Percentiles rank a stretch among this genome's conserved stretches.
Conservation (phyloP, 495 filamentous ascomycete species). For the Penicillium verhagenii region DNA sequence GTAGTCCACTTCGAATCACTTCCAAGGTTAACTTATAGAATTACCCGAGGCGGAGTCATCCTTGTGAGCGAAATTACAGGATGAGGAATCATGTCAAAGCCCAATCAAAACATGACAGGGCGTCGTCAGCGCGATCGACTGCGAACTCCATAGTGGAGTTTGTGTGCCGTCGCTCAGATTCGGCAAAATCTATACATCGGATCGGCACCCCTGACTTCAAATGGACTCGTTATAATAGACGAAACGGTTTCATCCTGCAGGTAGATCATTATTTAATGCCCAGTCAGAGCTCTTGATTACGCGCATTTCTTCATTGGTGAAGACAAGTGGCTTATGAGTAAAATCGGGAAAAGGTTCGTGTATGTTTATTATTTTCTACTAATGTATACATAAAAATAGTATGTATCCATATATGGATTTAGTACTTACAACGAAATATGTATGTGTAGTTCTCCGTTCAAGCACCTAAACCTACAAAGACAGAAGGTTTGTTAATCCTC, state of each 20-base stretch:
- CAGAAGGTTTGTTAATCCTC: too few relatives aligned
- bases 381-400: too few relatives aligned
- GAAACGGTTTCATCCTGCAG: not conserved
- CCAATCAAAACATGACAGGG: conserved; percentile 13
- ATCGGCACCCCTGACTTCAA: conserved; percentile 13
- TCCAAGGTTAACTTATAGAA: not conserved
- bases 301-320: too few relatives aligned
- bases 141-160: conserved; percentile 20
- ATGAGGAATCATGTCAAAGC: not conserved
- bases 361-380: too few relatives aligned
- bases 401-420: too few relatives aligned
- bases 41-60: not conserved
- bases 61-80: conserved; percentile 9
- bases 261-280: too few relatives aligned
- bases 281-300: too few relatives aligned
- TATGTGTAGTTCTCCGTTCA: too few relatives aligned
- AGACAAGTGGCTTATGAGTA: too few relatives aligned
- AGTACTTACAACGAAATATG: too few relatives aligned
- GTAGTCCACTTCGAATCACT: not conserved
- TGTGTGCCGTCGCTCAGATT: conserved; percentile 1
- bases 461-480: too few relatives aligned
- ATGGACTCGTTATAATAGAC: not conserved
- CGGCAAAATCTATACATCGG: conserved; percentile 10
- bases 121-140: conserved; percentile 21
- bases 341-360: too few relatives aligned